Evolutionary conservation across 2,329 filamentous ascomycete species (phyloP), one percentile per base, ranked within the genome.

Genomic region (Colletotrichum lindemuthianum): DNA sequence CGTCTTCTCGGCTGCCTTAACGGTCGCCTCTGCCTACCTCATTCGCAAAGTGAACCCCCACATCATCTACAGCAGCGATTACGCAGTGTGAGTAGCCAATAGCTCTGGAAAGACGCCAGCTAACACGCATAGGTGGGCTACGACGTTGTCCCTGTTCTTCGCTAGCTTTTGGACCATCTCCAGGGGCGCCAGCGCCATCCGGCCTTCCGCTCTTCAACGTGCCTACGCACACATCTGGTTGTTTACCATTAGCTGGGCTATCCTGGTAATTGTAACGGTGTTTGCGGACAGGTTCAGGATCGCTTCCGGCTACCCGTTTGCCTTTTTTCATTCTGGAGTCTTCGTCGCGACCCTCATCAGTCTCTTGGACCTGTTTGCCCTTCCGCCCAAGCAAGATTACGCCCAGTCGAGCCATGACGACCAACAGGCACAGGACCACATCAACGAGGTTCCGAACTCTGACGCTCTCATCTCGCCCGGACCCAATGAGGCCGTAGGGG

Each of bases 11-110:
- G 87, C 86, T 1, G 88, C 84, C 1, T 79, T 91, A n/a, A 87
- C 91, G 0, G 76, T 96, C 32, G 92, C 87, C 0, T 82, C 92
- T 15, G 90, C 92, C 2, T 91, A 91, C 69, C 77, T 98, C 55
- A 72, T 97, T 45, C 86, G 87, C 41, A 96, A 96, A 76, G 80
- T 95, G 73, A 98, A 98, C 73, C 93, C 95, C 1, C 86, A 92
- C 71, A 93, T 98, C 70, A 82, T 96, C n/a, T 96, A 97, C 79
- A 94, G 92, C 77, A 96, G 91, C 71, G 85, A 89, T 51, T 98
- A 96, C 74, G 84, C 92, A 6, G 90, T 97, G 72, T 85, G 73
- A 75, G 83, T 78, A 8, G 0, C 16, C 11, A 2, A 24, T 16
- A 8, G 41, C 33, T 16, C 34, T 11, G n/a, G 6, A 34, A 3